These are phyloP conservation scores for Sclerotiophoma versabilis DNA, from an alignment of 2,329 filamentous ascomycete species.

Conservation along the genomic window DNA sequence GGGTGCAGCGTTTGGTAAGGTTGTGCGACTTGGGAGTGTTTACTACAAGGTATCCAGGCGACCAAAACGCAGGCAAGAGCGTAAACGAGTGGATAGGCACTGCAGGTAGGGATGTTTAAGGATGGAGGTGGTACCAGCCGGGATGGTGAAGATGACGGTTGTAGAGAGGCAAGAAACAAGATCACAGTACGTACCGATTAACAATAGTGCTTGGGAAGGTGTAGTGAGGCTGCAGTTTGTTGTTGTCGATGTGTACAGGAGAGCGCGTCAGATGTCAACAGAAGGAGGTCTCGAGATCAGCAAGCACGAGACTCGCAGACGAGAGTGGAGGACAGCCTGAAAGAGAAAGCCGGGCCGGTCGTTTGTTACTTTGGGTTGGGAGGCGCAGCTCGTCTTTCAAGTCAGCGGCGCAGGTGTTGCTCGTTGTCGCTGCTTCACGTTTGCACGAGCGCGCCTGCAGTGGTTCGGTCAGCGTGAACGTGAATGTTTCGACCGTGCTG, in stretches of 20 bases:
- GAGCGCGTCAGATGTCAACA: constrained; percentile 6
- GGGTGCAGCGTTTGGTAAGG: background rate
- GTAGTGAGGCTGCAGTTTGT: constrained; percentile 13
- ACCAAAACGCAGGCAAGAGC: constrained; percentile 6
- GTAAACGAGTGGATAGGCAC: constrained; percentile 5
- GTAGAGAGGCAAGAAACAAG: constrained; percentile 4
- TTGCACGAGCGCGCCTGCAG: constrained; percentile 18
- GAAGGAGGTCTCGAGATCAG: constrained; percentile 2
- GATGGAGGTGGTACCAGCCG: constrained; percentile 8
- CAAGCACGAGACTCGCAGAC: constrained; percentile 8
- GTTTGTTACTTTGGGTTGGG: constrained; percentile 10
- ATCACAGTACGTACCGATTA: constrained; percentile 32
- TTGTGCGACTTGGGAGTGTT: background rate
- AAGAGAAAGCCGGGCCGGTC: constrained; percentile 9
- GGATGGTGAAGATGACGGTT: constrained; percentile 6
- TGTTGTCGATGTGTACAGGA: constrained; percentile 13
- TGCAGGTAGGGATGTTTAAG: constrained; percentile 15
- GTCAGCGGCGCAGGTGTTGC: constrained; percentile 12
- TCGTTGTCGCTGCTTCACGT: constrained; percentile 28
- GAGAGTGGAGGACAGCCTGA: constrained; percentile 3
- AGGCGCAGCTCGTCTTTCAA: constrained; percentile 20
- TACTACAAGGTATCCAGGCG: background rate
- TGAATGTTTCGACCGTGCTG: constrained; percentile 20
- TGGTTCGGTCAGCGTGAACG: constrained; percentile 34
- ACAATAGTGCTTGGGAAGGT: constrained; percentile 18